Evolutionary conservation across 345 rosid genomes (phyloP).

Genomic region (Heritiera littoralis): DNA sequence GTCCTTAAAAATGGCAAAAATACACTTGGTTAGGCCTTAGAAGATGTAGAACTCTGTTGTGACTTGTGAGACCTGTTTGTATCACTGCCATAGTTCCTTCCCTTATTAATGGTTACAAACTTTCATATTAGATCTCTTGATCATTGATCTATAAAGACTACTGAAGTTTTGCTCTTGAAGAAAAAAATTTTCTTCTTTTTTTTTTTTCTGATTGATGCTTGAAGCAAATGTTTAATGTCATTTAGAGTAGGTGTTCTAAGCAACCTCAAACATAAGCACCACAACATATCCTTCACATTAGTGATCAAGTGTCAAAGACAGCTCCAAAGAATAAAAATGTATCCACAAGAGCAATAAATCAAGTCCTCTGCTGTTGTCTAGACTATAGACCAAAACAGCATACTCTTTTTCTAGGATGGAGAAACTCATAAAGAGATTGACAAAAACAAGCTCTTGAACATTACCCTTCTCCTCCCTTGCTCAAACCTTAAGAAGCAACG

Average conservation of each 20-base stretch:
- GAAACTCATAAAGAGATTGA: neutral
- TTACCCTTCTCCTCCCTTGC: neutral
- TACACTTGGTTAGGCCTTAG: neutral
- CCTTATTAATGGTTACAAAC: neutral
- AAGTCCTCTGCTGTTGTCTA: neutral
- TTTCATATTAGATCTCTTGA: neutral
- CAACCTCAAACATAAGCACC: neutral
- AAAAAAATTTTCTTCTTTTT: neutral
- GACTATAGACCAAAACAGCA: neutral
- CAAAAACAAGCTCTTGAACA: neutral
- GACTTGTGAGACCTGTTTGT: neutral
- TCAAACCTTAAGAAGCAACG: neutral
- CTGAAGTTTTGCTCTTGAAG: neutral
- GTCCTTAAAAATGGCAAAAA: neutral
- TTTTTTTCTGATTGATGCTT: neutral
- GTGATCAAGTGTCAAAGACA: neutral
- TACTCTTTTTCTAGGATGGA: neutral
- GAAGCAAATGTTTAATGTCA: neutral
- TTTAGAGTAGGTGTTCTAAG: neutral
- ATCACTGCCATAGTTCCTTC: neutral
- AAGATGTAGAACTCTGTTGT: neutral
- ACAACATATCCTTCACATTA: neutral
- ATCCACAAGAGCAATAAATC: neutral
- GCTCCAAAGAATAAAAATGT: neutral
- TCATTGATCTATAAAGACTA: neutral